Evolutionary conservation across 306 rosid species (phyloP), one percentile per base, ranked within the genome.

Genomic region (Acmispon strigosus): DNA sequence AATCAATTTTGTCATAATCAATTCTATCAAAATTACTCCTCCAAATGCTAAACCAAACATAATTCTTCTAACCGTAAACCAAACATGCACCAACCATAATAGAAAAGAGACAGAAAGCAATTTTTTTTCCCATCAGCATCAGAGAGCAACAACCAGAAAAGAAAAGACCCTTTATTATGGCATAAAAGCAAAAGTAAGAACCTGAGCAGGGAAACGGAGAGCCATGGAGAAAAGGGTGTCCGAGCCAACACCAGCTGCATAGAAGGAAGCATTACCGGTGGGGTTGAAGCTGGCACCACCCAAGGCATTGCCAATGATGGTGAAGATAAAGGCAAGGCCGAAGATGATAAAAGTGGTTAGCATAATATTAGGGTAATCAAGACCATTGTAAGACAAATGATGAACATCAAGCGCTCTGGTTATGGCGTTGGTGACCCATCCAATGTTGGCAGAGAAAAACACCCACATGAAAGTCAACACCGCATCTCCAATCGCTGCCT

Each of bases 231-330:
- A 29, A 57, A 92, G 96, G 51, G 90, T 76, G 29, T 90, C 92
- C 4, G 88, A 44, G 69, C 92, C 95, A 24, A 82, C 50, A 16
- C 98, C 96, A 20, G 86, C 98, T 0, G 92, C 96, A 48, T 92
- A 92, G 44, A 80, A 86, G 22, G 95, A 75, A 63, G 96, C 96
- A 17, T 85, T 88, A 10, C 85, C 87, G 6, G 96, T 92, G 73
- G 96, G 98, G 62, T 89, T 92, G 81, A 89, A 92, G 82, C 92
- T 92, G 20, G 96, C 96, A 3, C 96, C 98, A 37, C 98, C 98
- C 80, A 92, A 55, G 50, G 82, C 77, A 70, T 85, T 82, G 10
- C 86, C 90, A 53, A 92, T 49, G 8, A 81, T 9, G 53, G 80
- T 89, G 83, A 92, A 89, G 62, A 82, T 37, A 6, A 81, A 62